Evolutionary conservation across 2,329 filamentous ascomycete genomes (phyloP), one percentile per base, ranked within the genome.

Genomic region (Fusarium sp.): DNA sequence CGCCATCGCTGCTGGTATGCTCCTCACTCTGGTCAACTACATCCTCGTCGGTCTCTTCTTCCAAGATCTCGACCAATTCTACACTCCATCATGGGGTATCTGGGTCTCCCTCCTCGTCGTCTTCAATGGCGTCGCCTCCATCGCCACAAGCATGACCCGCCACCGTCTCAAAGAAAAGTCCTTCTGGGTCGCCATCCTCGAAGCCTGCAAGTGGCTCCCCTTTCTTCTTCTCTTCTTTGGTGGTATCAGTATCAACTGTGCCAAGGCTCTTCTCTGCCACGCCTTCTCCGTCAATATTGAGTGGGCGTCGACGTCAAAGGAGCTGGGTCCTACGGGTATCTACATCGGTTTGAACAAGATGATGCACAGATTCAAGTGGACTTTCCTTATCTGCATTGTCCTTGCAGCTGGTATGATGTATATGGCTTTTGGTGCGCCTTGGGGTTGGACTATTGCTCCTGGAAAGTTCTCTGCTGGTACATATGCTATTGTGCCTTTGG

Each of bases 31-130:
- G 1, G 81, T 87, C 63, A 94, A 94, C 81, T 94, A 93, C 79
- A 86, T 93, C 78, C 81, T 92, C n/a, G 85, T 92, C 46, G 92
- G 92, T n/a, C 91, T 91, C 86, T 92, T 87, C 82, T 91, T 91
- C 75, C 90, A 89, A 18, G 83, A 88, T 41, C 84, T 91, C 23
- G 90, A 92, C 77, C 89, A 91, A 70, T 91, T 90, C 81, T 93
- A 92, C 78, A 84, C 90, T 79, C 89, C 91, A 66, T 90, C 87
- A 1, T 92, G 89, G 83, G 88, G 86, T 70, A 88, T 90, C 69
- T 91, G 87, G 81, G 85, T 91, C 72, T 84, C 86, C 7, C 73
- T 78, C 6, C 27, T 78, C 2, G 76, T 78, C 12, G 29, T 78
- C 19, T 78, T 78, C 44, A 78, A 78, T 19, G 76, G 74, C 21